Evolutionary conservation across 106 monocot species (phyloP).

Genomic region (Acanthochlamys bracteata): DNA sequence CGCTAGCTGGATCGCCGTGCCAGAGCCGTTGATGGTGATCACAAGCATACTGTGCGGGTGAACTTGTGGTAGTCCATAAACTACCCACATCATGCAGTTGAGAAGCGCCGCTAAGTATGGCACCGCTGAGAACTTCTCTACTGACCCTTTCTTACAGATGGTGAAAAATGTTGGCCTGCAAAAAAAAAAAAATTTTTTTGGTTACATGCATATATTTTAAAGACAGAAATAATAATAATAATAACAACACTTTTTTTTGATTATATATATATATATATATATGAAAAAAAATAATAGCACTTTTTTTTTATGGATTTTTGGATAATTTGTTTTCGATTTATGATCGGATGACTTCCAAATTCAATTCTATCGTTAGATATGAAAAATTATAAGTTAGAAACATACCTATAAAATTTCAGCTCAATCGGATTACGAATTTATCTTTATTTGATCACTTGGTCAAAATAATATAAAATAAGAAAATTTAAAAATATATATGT

Average conservation of each 20-base stretch:
- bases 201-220: too few relatives aligned
- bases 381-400: too few relatives aligned
- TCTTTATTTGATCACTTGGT: too few relatives aligned
- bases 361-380: too few relatives aligned
- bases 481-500: too few relatives aligned
- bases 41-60: slow-evolving; percentile 67
- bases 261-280: too few relatives aligned
- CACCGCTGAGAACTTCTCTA: slow-evolving; percentile 69
- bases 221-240: too few relatives aligned
- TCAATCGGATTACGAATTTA: too few relatives aligned
- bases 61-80: slow-evolving; percentile 69
- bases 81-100: slow-evolving; percentile 84
- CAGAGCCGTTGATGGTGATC: slow-evolving; percentile 69
- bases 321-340: too few relatives aligned
- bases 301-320: neutral
- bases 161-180: slow-evolving; percentile 63
- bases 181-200: neutral
- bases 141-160: slow-evolving; percentile 68
- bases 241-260: neutral
- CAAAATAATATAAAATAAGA: too few relatives aligned
- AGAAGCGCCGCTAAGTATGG: slow-evolving; percentile 73
- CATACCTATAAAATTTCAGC: too few relatives aligned
- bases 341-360: too few relatives aligned
- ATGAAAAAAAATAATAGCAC: neutral
- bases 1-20: slow-evolving; percentile 45